Conservation (phyloP, 148 eudicot genomes). For the Pharnaceum exiguum region DNA sequence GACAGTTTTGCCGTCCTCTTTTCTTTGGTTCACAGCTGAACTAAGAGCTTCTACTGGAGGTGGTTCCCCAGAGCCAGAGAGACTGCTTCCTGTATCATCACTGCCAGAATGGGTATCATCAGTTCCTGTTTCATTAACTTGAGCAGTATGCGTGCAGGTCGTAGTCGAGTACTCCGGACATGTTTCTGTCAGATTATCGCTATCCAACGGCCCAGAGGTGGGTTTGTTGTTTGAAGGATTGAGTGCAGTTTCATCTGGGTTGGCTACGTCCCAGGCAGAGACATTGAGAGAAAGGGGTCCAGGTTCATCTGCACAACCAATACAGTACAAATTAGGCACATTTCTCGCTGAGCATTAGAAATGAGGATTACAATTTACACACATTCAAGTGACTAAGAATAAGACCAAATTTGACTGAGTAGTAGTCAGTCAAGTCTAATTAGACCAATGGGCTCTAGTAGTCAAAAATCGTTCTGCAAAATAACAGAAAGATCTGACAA, state of each 20-base stretch:
- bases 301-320: constrained; percentile 41
- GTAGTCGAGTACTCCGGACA: constrained; percentile 23
- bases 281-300: constrained; percentile 27
- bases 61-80: constrained; percentile 12
- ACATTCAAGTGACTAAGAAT: no score
- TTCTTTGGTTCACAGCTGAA: constrained; percentile 19
- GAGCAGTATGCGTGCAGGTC: constrained; percentile 16
- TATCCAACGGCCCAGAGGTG: constrained; percentile 10
- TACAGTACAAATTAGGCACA: no score
- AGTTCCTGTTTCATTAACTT: constrained; percentile 10
- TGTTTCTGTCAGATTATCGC: constrained; percentile 10
- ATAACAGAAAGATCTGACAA: no score
- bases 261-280: constrained; percentile 48
- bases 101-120: constrained; percentile 15
- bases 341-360: no score
- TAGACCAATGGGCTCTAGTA: no score
- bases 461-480: no score
- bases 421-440: no score
- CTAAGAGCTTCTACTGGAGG: constrained; percentile 18
- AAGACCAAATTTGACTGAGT: no score
- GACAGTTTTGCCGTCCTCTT: constrained; percentile 41
- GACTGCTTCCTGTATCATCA: background rate
- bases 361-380: no score
- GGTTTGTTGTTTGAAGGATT: constrained; percentile 15
- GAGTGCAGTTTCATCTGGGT: constrained; percentile 18